A percentile compares a stretch with the other conserved stretches of the same genome.
These are phyloP conservation scores for Coemansia sp. DNA, from an alignment of 192 early-diverging fungal genomes.

Conservation along the genomic window DNA sequence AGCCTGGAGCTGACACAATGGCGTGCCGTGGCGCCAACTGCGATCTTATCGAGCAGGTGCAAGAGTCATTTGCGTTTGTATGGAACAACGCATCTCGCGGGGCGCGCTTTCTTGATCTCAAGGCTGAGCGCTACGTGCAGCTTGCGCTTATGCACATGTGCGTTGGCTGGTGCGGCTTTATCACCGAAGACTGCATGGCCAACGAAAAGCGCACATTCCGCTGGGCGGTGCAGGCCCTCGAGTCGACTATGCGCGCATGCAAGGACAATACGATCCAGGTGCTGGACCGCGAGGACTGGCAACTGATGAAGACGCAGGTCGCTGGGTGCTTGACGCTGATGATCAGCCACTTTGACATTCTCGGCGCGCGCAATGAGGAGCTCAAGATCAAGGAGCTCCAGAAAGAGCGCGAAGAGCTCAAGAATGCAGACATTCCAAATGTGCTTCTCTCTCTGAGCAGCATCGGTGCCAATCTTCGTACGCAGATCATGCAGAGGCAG, in stretches of 20 bases:
- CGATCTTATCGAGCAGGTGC: slow-evolving; percentile 47
- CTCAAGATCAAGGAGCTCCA: slow-evolving; percentile 26
- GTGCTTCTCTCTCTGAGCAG: slow-evolving; percentile 43
- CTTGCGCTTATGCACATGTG: slow-evolving; percentile 70
- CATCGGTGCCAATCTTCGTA: slow-evolving; percentile 42
- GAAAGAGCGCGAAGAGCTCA: slow-evolving; percentile 23
- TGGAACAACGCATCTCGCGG: slow-evolving; percentile 65
- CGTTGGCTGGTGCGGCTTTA: slow-evolving; percentile 89
- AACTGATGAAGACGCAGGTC: slow-evolving; percentile 69
- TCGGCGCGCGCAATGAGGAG: slow-evolving; percentile 60
- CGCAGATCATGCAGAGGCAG: slow-evolving; percentile 42
- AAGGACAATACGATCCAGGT: slow-evolving; percentile 71
- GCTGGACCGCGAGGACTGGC: slow-evolving; percentile 72
- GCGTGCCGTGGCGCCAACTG: slow-evolving; percentile 37
- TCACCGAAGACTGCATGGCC: slow-evolving; percentile 78
- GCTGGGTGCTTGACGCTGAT: slow-evolving; percentile 78
- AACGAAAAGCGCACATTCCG: slow-evolving; percentile 80
- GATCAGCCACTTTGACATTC: slow-evolving; percentile 82
- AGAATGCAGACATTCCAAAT: slow-evolving; percentile 23
- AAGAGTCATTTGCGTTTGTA: slow-evolving; percentile 54
- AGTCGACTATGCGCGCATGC: slow-evolving; percentile 79
- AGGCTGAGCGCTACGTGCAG: slow-evolving; percentile 63
- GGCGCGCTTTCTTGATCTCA: slow-evolving; percentile 62
- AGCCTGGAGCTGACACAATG: neutral
- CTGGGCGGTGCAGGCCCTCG: slow-evolving; percentile 83